Base-by-base conservation (phyloP, 2,329 filamentous ascomycete genomes). In the Colletotrichum costaricense region DNA sequence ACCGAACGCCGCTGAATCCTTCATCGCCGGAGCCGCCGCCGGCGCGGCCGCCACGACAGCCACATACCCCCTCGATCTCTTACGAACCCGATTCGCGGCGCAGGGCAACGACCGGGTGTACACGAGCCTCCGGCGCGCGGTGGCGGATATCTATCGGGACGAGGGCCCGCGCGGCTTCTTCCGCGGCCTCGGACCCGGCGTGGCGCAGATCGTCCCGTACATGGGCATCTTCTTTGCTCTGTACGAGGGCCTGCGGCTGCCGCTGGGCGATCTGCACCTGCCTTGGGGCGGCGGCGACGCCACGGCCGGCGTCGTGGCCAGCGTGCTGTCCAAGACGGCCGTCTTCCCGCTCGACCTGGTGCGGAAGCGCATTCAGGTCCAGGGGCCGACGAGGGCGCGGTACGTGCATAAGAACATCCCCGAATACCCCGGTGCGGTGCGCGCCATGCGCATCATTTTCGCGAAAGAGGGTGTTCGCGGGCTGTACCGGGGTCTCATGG, bases 161-260 rank as follows among this genome's bases (percentile, higher is more conserved):
- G 97, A 99, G 84, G 97, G 97, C 0, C 77, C 85, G 0, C 82
- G 82, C 4, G 97, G 97, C 0, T 98, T 97, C 85, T 99, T 98
- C 82, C 93, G 95, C 62, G 97, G 97, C 4, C 86, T 97, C 42
- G 89, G 89, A 1, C 95, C 96, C 2, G 95, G 93, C 0, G 86
- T 98, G 26, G 93, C 88, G 30, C 95, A 98, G 85, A 97, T 98
- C 62, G 91, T 98, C 11, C 97, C 97, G 2, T 97, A 96, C 81
- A 99, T 99, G 97, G 97, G 97, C 16, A 87, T 98, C 2, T 98
- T 99, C 86, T 99, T 99, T 83, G 90, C 94, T 42, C 89, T 91
- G 54, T 99, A 98, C 84, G 97, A 99, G 82, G 87, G 88, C 11
- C 84, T 97, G 63, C 88, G 94, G 6, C 80, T 90, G 7, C 89